phyloP scores from a whole-genome alignment of 1,284 basidiomycete genomes.

The Prillingera fragicola region DNA sequence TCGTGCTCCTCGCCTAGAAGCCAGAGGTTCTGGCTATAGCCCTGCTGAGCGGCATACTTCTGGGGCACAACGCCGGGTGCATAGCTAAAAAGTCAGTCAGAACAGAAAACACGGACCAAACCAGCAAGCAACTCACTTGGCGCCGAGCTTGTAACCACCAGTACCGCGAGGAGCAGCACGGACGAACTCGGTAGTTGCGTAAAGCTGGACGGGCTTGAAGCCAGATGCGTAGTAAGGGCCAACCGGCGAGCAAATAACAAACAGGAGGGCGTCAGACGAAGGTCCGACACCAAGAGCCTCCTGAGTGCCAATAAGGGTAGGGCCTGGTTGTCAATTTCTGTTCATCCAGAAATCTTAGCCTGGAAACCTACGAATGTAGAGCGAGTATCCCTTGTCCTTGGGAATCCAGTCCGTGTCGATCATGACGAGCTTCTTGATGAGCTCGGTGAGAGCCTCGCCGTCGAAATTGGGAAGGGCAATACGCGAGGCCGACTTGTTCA shows the following conservation, averaged over 20 bases:
- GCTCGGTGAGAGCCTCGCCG: slow-evolving; percentile 67
- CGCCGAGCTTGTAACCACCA: slow-evolving; percentile 84
- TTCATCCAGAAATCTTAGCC: too few relatives aligned
- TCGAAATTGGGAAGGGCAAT: slow-evolving; percentile 62
- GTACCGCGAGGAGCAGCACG: slow-evolving; percentile 90
- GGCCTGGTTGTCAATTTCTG: too few relatives aligned
- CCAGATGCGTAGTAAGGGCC: slow-evolving; percentile 93
- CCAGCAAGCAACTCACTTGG: slow-evolving; percentile 56
- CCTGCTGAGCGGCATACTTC: slow-evolving; percentile 70
- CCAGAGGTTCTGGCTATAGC: slow-evolving; percentile 96
- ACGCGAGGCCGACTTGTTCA: slow-evolving; percentile 51
- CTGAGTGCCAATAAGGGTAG: slow-evolving; percentile 77
- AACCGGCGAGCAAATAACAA: slow-evolving; percentile 88
- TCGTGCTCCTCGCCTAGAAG: slow-evolving; percentile 79
- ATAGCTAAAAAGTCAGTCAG: slow-evolving; percentile 54
- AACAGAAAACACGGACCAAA: neutral
- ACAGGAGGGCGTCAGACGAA: slow-evolving; percentile 81
- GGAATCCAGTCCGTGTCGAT: slow-evolving; percentile 93
- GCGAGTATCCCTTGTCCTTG: slow-evolving; percentile 75
- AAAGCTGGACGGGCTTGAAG: slow-evolving; percentile 90
- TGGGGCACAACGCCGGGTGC: slow-evolving; percentile 85
- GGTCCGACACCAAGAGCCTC: slow-evolving; percentile 81
- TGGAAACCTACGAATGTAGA: slow-evolving; percentile 71
- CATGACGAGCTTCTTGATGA: slow-evolving; percentile 83
- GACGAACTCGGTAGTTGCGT: slow-evolving; percentile 84